Evolutionary conservation across 1,284 basidiomycete genomes (phyloP).

Genomic region (Trametes versicolor): DNA sequence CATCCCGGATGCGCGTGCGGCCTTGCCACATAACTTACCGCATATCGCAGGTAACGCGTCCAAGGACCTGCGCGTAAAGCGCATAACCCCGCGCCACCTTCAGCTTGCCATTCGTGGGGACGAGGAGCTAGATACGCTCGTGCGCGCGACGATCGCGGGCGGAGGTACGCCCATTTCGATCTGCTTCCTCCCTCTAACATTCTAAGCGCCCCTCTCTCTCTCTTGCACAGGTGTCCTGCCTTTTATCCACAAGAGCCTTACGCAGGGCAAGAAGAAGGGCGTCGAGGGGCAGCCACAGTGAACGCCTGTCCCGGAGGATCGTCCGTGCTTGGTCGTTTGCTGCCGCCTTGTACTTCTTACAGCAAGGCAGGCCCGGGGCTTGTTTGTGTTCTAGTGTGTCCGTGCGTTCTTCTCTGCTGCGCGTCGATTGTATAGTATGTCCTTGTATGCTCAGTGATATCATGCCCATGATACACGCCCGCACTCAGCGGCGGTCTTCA

Average conservation of each 20-base stretch:
- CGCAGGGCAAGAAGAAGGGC: slow-evolving; percentile 45
- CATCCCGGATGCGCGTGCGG: background rate
- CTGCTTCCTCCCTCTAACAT: slow-evolving; percentile 45
- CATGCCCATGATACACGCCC: no score
- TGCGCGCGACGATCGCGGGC: slow-evolving; percentile 64
- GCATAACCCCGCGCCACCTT: slow-evolving; percentile 94
- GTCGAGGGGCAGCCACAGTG: slow-evolving; percentile 10
- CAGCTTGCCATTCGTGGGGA: slow-evolving; percentile 97
- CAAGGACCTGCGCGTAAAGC: slow-evolving; percentile 95
- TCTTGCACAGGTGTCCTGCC: slow-evolving; percentile 85
- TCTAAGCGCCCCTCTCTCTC: background rate
- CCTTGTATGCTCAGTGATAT: no score
- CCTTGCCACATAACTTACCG: background rate
- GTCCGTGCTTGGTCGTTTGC: no score
- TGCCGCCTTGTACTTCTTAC: background rate
- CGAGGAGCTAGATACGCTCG: slow-evolving; percentile 88
- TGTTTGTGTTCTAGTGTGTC: no score
- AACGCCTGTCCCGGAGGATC: background rate
- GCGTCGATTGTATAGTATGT: no score
- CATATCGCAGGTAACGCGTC: slow-evolving; percentile 86
- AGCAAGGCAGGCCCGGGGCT: no score
- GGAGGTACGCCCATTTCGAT: slow-evolving; percentile 59
- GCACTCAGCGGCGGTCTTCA: no score
- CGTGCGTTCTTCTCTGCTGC: no score
- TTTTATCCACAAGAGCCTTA: slow-evolving; percentile 94